Percentiles rank a stretch among this genome's conserved stretches.
Evolutionary conservation across 306 rosid genomes (phyloP).

Genomic region (Acacia confusa): DNA sequence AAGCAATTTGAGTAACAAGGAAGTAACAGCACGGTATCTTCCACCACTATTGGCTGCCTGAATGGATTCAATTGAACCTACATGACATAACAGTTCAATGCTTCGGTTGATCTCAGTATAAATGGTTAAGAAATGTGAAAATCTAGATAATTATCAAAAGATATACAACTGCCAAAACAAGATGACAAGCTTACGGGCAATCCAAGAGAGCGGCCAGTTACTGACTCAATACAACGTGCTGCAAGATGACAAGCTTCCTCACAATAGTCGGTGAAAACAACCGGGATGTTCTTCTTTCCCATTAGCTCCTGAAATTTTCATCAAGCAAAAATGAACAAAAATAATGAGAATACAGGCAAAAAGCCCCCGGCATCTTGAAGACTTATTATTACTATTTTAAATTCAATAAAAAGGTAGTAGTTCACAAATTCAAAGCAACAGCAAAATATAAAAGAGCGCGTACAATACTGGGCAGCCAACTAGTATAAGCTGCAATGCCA

Average conservation of each 20-base stretch:
- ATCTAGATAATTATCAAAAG: neutral
- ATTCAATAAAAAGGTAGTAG: neutral
- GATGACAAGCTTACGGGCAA: slow-evolving; percentile 56
- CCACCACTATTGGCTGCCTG: slow-evolving; percentile 80
- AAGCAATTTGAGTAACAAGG: slow-evolving; percentile 93
- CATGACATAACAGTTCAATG: slow-evolving; percentile 21
- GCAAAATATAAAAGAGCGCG: slow-evolving; percentile 19
- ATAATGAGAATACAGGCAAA: slow-evolving; percentile 4
- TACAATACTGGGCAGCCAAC: slow-evolving; percentile 88
- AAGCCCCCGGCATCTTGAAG: neutral
- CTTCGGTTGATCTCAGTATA: neutral
- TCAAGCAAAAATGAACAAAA: slow-evolving; percentile 9
- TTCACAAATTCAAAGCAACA: neutral
- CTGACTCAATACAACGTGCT: slow-evolving; percentile 60
- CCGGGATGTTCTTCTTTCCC: slow-evolving; percentile 55
- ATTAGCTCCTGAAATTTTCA: slow-evolving; percentile 59
- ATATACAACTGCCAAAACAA: neutral
- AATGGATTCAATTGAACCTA: slow-evolving; percentile 92
- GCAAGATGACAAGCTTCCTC: slow-evolving; percentile 98
- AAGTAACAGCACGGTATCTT: slow-evolving; percentile 66
- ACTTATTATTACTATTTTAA: neutral
- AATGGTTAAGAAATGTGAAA: neutral
- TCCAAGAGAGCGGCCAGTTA: slow-evolving; percentile 49
- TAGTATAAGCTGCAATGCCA: slow-evolving; percentile 84
- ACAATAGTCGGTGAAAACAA: slow-evolving; percentile 80